Conservation (phyloP, 192 early-diverging fungal genomes). For the Podochytrium sp. region DNA sequence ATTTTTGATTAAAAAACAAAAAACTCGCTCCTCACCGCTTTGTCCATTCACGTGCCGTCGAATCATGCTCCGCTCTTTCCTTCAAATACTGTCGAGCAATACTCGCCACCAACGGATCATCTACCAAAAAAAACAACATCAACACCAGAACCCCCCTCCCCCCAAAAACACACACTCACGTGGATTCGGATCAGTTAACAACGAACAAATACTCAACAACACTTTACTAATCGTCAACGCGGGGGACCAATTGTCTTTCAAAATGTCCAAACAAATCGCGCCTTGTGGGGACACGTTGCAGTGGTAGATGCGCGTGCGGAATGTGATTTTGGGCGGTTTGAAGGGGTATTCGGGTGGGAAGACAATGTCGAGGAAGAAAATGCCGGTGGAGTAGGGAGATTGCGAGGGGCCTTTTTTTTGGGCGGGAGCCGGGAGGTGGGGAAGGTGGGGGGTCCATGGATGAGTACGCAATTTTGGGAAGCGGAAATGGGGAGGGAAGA, state of each 20-base stretch:
- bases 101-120: conserved; percentile 89
- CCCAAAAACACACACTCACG: conserved; percentile 53
- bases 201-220: conserved; percentile 88
- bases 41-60: conserved; percentile 90
- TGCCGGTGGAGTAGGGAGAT: conserved; percentile 85
- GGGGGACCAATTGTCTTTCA: conserved; percentile 98
- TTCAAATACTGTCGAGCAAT: conserved; percentile 89
- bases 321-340: conserved; percentile 91
- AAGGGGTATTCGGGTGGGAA: conserved; percentile 96
- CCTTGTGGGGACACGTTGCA: conserved; percentile 95
- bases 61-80: conserved; percentile 86
- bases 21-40: conserved; percentile 62
- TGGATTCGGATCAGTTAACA: conserved; percentile 95
- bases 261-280: conserved; percentile 89
- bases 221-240: conserved; percentile 96
- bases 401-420: conserved; percentile 85
- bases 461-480: too few relatives aligned
- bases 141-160: background rate
- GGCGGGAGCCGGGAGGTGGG: too few relatives aligned
- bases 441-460: too few relatives aligned
- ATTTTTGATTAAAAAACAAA: background rate
- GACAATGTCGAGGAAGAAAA: conserved; percentile 92
- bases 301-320: conserved; percentile 94
- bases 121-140: conserved; percentile 37
- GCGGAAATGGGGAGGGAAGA: too few relatives aligned